These are phyloP conservation scores for Papiliotrema nemorosa DNA, from an alignment of 1,284 basidiomycete species.

Conservation along the genomic window DNA sequence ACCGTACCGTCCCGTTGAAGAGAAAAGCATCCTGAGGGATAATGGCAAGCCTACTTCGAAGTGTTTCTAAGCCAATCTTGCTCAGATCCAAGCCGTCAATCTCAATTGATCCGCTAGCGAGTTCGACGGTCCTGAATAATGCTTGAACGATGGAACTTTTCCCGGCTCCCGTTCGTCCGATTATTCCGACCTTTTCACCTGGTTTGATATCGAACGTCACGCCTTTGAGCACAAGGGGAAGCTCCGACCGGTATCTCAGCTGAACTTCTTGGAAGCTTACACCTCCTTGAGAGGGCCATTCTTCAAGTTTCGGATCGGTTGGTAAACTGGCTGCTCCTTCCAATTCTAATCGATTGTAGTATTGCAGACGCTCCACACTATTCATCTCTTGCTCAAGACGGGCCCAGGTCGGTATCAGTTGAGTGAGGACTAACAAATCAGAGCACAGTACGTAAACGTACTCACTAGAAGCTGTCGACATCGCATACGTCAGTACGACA, in stretches of 20 bases:
- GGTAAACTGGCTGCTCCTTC: constrained; percentile 21
- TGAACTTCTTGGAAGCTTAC: constrained; percentile 43
- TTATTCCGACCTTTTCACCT: constrained; percentile 59
- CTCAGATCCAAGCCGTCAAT: constrained; percentile 62
- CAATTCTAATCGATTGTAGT: constrained; percentile 27
- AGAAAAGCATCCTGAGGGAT: constrained; percentile 53
- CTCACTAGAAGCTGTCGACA: constrained; percentile 28
- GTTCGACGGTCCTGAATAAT: constrained; percentile 67
- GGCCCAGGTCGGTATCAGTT: constrained; percentile 21
- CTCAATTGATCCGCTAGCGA: constrained; percentile 56
- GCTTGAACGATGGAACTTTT: constrained; percentile 57
- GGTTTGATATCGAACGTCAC: constrained; percentile 31
- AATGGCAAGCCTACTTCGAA: constrained; percentile 61
- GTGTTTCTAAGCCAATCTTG: constrained; percentile 57
- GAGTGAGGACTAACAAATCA: constrained; percentile 13
- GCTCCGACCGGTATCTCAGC: constrained; percentile 40
- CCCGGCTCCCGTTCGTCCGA: constrained; percentile 67
- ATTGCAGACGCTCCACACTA: constrained; percentile 33
- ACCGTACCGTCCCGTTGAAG: constrained; percentile 44
- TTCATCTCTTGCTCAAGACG: constrained; percentile 38
- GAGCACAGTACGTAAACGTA: no score
- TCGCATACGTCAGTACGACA: constrained; percentile 42
- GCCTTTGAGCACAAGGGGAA: constrained; percentile 42
- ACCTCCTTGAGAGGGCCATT: constrained; percentile 40
- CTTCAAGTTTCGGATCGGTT: constrained; percentile 12